phyloP scores from a whole-genome alignment of 2,329 filamentous ascomycete genomes.

The Arthroderma sp. region DNA sequence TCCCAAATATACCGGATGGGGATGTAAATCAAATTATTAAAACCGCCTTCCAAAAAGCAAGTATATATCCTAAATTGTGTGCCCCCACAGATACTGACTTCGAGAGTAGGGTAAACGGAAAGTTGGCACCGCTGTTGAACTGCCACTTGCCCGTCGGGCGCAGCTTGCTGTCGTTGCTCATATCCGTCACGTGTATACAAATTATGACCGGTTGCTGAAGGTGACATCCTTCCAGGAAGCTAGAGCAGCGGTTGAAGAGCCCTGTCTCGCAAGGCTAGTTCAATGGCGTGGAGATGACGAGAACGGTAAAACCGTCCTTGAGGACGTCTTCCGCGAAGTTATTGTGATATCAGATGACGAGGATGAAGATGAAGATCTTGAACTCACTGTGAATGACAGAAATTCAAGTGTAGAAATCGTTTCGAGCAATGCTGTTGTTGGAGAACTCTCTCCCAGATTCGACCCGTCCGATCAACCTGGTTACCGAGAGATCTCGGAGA shows the following conservation, averaged over 20 bases:
- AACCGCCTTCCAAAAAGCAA: conserved; percentile 47
- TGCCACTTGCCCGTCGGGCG: conserved; percentile 43
- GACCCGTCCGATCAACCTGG: conserved; percentile 12
- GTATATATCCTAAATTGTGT: conserved; percentile 8
- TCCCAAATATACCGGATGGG: conserved; percentile 47
- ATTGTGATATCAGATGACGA: conserved; percentile 52
- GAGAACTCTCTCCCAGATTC: conserved; percentile 15
- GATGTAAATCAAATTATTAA: conserved; percentile 46
- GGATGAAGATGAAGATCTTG: conserved; percentile 30
- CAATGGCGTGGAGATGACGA: conserved; percentile 51
- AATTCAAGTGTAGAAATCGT: conserved; percentile 32
- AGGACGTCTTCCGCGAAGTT: conserved; percentile 50
- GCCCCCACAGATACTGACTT: conserved; percentile 12
- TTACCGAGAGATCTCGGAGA: conserved; percentile 20
- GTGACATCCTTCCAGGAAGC: conserved; percentile 41
- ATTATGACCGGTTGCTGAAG: conserved; percentile 47
- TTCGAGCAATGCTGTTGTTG: conserved; percentile 24
- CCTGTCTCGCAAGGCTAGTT: conserved; percentile 43
- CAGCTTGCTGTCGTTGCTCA: conserved; percentile 50
- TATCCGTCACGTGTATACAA: conserved; percentile 48
- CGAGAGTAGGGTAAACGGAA: conserved; percentile 37
- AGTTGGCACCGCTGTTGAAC: conserved; percentile 43
- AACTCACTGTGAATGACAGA: conserved; percentile 15
- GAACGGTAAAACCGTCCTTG: conserved; percentile 38
- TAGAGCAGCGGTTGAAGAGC: conserved; percentile 41